phyloP scores from a whole-genome alignment of 2,329 filamentous ascomycete genomes.

The Harringtonia aguacate region DNA sequence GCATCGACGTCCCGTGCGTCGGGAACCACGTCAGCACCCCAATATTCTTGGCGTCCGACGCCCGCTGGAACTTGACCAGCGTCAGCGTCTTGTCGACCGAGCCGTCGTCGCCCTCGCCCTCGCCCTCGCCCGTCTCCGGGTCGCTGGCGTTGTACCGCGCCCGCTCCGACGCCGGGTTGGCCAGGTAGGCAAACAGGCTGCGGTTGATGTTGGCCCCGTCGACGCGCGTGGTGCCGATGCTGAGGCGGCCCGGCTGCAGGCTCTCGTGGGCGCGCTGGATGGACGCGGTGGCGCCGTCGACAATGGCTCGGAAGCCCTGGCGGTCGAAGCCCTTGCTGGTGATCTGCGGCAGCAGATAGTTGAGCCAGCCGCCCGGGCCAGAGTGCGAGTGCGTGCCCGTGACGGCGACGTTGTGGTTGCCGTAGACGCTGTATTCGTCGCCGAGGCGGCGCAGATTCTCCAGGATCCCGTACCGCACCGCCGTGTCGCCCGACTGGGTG shows the following conservation, averaged over 20 bases:
- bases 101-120: constrained; percentile 40
- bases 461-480: constrained; percentile 72
- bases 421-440: constrained; percentile 62
- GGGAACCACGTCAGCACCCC: constrained; percentile 87
- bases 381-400: constrained; percentile 88
- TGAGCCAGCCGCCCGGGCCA: constrained; percentile 83
- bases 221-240: constrained; percentile 50
- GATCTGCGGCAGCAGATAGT: constrained; percentile 83
- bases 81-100: constrained; percentile 65
- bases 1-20: constrained; percentile 81
- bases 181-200: constrained; percentile 74
- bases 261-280: constrained; percentile 66
- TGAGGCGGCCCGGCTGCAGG: constrained; percentile 48
- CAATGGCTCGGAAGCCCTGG: constrained; percentile 78
- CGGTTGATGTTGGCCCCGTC: constrained; percentile 70
- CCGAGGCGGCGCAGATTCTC: constrained; percentile 59
- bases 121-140: constrained; percentile 25
- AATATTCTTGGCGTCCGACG: constrained; percentile 60
- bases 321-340: constrained; percentile 77
- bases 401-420: constrained; percentile 71
- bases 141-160: constrained; percentile 45
- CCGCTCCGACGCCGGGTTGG: constrained; percentile 67
- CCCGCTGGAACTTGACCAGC: constrained; percentile 61
- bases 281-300: constrained; percentile 70
- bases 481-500: constrained; percentile 75